Base-by-base conservation (phyloP, 805 yeast species). In the Saccharomycopsis sp. region DNA sequence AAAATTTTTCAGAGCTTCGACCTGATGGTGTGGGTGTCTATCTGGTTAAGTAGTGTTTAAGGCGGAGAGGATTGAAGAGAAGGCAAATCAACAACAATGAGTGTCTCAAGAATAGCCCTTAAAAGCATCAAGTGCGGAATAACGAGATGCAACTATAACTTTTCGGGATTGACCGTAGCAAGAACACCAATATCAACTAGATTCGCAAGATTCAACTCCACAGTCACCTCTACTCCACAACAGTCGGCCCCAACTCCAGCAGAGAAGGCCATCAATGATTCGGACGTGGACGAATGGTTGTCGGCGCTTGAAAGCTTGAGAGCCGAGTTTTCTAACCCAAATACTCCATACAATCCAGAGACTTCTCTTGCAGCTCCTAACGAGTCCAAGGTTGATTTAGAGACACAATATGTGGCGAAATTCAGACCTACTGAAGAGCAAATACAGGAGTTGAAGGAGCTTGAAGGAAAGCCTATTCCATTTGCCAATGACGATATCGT, bases 391-490 rank as follows among this genome's bases (percentile, higher is more conserved):
- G 63, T 76, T 34, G 72, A 76, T 63, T 58, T 69, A 56, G 52
- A 70, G 34, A 68, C 70, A 56, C 68, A 70, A 56, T 66, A 69
- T 9, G 55, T 56, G 12, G 63, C 64, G 19, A 64, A 71, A 50
- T 83, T 81, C 65, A 80, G 75, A 59, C 92, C 96, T 44, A 74
- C 86, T 2, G 78, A 74, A 41, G 85, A 80, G 64, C 97, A 92
- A 71, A 56, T 80, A 23, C 78, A 74, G 3, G 83, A 89, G 69
- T 75, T 75, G 51, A 82, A 78, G 58, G 70, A 69, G 12, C 72
- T 86, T 55, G 73, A 78, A 59, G 75, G 71, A 47, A 73, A 75
- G 61, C 79, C 82, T 12, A 73, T 89, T 34, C 96, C 97, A 25
- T 67, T 75, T 25, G 76, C 78, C 63, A 73, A 74, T 52, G 94